Conservation (phyloP, 768 basidiomycete species). For the Pleurotus eryngii region DNA sequence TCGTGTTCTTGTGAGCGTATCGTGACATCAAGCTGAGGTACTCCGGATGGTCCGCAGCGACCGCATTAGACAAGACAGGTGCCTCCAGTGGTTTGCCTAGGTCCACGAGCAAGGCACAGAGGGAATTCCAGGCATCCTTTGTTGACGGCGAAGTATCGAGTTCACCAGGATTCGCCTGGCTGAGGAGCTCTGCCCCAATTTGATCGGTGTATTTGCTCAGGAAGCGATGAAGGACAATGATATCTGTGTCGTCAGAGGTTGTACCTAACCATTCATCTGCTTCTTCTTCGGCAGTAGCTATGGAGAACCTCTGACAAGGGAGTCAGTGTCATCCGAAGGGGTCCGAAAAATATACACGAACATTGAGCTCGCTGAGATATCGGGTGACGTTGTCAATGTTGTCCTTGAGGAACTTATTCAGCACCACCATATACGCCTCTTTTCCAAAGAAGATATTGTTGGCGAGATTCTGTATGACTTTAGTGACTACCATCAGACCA, state of each 20-base stretch:
- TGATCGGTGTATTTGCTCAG: constrained; percentile 84
- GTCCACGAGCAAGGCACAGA: constrained; percentile 79
- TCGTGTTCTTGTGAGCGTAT: constrained; percentile 55
- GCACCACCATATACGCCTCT: constrained; percentile 77
- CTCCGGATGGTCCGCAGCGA: constrained; percentile 54
- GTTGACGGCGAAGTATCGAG: constrained; percentile 58
- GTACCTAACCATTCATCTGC: constrained; percentile 71
- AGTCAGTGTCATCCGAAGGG: neutral
- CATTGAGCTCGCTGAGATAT: constrained; percentile 67
- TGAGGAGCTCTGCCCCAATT: constrained; percentile 82
- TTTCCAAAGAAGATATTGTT: constrained; percentile 95
- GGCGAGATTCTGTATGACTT: constrained; percentile 89
- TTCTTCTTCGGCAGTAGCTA: constrained; percentile 48
- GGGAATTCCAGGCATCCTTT: constrained; percentile 80
- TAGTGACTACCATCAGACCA: constrained; percentile 83
- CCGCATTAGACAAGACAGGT: constrained; percentile 51
- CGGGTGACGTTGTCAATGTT: constrained; percentile 73
- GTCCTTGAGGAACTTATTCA: constrained; percentile 71
- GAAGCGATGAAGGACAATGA: constrained; percentile 80
- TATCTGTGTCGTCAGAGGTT: constrained; percentile 81
- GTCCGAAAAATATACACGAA: constrained; percentile 25
- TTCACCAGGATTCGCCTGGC: constrained; percentile 58
- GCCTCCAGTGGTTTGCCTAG: constrained; percentile 67
- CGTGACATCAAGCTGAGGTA: constrained; percentile 68
- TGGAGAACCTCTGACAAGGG: constrained; percentile 31